Conservation (phyloP, 2,329 filamentous ascomycete genomes). For the Pseudogymnoascus sp. region DNA sequence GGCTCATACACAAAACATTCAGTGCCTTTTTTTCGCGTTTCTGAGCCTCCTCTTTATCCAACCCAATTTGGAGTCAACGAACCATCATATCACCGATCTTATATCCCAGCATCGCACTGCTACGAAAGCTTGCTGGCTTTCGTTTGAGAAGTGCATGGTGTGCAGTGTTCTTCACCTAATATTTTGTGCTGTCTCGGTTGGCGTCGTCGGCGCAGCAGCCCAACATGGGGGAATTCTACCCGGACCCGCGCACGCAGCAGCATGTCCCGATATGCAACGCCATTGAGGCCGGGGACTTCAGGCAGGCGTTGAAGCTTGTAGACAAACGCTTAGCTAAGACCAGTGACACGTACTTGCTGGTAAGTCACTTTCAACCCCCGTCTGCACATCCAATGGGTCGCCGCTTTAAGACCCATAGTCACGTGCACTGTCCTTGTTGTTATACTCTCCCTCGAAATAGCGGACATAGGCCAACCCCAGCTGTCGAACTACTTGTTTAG, state of each 20-base stretch:
- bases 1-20: conserved; percentile 1
- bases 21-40: not conserved
- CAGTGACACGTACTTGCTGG: conserved; percentile 25
- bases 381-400: not conserved
- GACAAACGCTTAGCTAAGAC: conserved; percentile 28
- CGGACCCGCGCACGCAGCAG: conserved; percentile 21
- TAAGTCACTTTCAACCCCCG: conserved; percentile 16
- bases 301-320: conserved; percentile 29
- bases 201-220: conserved; percentile 1
- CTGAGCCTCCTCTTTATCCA: not conserved
- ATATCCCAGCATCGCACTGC: not conserved
- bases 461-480: not conserved
- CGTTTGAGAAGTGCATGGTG: not conserved
- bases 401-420: conserved; percentile 6
- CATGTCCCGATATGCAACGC: conserved; percentile 28
- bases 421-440: not conserved
- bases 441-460: not conserved
- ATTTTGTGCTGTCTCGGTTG: conserved; percentile 4
- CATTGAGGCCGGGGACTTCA: conserved; percentile 28
- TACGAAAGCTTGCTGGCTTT: not conserved
- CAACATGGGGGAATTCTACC: conserved; percentile 6
- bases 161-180: not conserved
- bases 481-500: not conserved
- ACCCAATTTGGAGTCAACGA: not conserved
- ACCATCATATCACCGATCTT: conserved; percentile 4